Evolutionary conservation across 2,329 filamentous ascomycete species (phyloP), one percentile per base, ranked within the genome.

Genomic region (Periconia sp.): DNA sequence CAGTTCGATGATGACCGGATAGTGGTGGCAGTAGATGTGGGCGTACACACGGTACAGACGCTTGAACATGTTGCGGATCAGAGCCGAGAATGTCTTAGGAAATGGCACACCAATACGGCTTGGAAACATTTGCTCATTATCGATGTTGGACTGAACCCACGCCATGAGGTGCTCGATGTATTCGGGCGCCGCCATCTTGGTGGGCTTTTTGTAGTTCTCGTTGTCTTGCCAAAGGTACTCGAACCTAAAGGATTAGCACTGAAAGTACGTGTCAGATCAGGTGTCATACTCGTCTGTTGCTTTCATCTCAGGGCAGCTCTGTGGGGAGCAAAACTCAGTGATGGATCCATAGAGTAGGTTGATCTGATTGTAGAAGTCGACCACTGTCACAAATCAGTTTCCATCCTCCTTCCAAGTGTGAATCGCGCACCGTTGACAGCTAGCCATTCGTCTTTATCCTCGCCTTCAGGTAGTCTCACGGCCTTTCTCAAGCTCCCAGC

Each of bases 361-460:
- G 78, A 99, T 95, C 74, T 99, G 94, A 78, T 99, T 99, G 83
- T 99, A 99, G 74, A 99, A 99, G 74, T 99, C 94, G 77, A 99
- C 94, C 77, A 99, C 92, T 96, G 34, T n/a, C 9, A 21, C n/a
- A 19, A 21, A 17, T 61, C 29, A 54, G 51, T 54, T 29, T 25
- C 36, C n/a, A 33, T 31, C 12, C 31, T 38, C 19, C n/a, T 17
- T 42, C 18, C 17, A 5, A 16, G 32, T 13, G 45, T 23, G 29
- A 17, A 9, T 19, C 13, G 19, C 29, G 57, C 84, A 95, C 92
- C 88, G 75, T 99, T 99, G 60, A 99, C 94, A 19, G 94, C 94
- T 49, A 99, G 75, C 94, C 94, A 99, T 73, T 99, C 94, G 68
- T 96, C 95, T 74, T 95, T 82, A 67, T 99, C 94, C 69, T 99